phyloP scores from a whole-genome alignment of 805 yeast genomes.

The Saccharomyces jurei region DNA sequence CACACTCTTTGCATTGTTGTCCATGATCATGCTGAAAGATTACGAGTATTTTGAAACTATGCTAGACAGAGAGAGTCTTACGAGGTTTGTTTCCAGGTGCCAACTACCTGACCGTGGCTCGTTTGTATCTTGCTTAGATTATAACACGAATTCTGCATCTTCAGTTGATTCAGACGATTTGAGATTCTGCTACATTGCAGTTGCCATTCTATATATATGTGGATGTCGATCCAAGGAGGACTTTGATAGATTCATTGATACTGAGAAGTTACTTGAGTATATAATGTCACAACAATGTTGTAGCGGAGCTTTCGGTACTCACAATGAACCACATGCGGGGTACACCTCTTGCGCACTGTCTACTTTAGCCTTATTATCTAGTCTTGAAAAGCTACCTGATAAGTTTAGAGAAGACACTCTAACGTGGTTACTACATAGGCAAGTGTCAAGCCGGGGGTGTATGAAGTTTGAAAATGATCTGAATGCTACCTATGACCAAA shows the following conservation, averaged over 20 bases:
- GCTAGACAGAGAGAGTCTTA: constrained; percentile 37
- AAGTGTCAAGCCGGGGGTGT: constrained; percentile 29
- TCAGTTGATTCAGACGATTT: constrained; percentile 56
- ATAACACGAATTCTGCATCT: constrained; percentile 26
- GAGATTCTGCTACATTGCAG: constrained; percentile 68
- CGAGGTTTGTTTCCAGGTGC: constrained; percentile 49
- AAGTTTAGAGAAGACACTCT: constrained; percentile 35
- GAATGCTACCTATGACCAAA: constrained; percentile 35
- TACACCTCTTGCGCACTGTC: constrained; percentile 78
- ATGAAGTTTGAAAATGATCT: constrained; percentile 11
- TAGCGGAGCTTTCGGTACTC: constrained; percentile 67
- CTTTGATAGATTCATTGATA: constrained; percentile 36
- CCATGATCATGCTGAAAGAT: constrained; percentile 44
- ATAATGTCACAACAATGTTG: constrained; percentile 32
- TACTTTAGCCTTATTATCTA: constrained; percentile 39
- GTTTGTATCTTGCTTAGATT: constrained; percentile 41
- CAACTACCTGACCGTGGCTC: constrained; percentile 51
- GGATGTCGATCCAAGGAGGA: constrained; percentile 21
- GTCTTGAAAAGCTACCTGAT: constrained; percentile 14
- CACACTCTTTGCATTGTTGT: constrained; percentile 63
- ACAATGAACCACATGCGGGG: constrained; percentile 76
- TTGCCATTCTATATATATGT: constrained; percentile 48
- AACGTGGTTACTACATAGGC: constrained; percentile 60
- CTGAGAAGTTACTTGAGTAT: constrained; percentile 33
- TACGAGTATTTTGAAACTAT: constrained; percentile 33